Evolutionary conservation across 768 basidiomycete genomes (phyloP), one percentile per base, ranked within the genome.

Genomic region (Scleroderma citrinum): DNA sequence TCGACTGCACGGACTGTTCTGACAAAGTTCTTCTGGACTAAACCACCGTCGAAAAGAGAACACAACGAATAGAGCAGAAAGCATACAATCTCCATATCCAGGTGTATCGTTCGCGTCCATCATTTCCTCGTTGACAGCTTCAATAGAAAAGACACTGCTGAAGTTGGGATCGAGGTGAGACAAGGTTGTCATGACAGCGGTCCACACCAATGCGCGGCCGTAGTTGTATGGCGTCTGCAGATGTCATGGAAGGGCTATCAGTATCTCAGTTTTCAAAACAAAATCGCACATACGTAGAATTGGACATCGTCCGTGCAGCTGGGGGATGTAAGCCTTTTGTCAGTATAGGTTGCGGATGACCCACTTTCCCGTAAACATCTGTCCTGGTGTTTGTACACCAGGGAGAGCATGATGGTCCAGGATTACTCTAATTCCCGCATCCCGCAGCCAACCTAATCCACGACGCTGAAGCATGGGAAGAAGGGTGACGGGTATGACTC

Each of bases 51-150:
- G 5, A 29, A 8, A 29, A 4, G 13, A 39, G 43, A 13, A 36
- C 32, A 34, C 13, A 46, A 37, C 48, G 47, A 35, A 13, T 13
- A 36, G 20, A 37, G 0, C 26, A 29, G 19, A 35, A 11, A 55
- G 59, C 81, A 47, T 60, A 88, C 87, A 91, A 36, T 74, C 70
- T 20, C 86, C 87, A 39, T 85, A 81, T 24, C 73, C 78, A 0
- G 88, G 87, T 1, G 88, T 90, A 52, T 72, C 64, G 16, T 48
- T 59, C 7, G 85, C 84, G 57, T 91, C 68, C 83, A 81, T 84
- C 56, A 87, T 79, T 0, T 84, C 85, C 50, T 91, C 88, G 53
- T 91, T 91, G 23, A 84, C 71, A 1, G 88, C 88, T 56, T 91
- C 77, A 26, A 91, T 83, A 2, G 83, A 71, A 37, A 83, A 81